Evolutionary conservation across 805 yeast genomes (phyloP).

Genomic region (Wickerhamiella kazuoi): DNA sequence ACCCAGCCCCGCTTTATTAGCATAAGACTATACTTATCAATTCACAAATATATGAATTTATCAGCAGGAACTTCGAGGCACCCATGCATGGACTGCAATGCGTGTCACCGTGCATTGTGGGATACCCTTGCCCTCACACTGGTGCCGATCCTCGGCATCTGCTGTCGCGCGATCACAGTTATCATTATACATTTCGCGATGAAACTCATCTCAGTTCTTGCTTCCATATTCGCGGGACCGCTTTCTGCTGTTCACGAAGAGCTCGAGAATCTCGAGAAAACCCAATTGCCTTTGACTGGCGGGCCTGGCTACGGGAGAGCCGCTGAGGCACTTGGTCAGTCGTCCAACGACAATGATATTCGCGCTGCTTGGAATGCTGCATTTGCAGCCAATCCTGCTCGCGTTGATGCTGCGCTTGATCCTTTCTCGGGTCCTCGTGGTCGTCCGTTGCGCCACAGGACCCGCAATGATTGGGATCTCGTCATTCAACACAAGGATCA

Average conservation of each 20-base stretch:
- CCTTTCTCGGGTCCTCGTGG: background rate
- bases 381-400: background rate
- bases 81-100: no score
- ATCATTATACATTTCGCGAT: no score
- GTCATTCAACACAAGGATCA: background rate
- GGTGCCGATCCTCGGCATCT: no score
- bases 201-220: background rate
- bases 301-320: background rate
- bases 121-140: no score
- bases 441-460: background rate
- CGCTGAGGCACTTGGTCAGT: background rate
- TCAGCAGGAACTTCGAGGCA: no score
- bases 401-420: background rate
- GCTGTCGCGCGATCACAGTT: no score
- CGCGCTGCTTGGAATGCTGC: constrained; percentile 3
- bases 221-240: background rate
- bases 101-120: no score
- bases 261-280: no score
- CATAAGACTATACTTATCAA: no score
- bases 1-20: no score
- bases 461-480: background rate
- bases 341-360: background rate
- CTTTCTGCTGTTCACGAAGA: background rate
- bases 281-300: background rate
- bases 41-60: no score